These are phyloP conservation scores for Colletotrichum sp. DNA, from an alignment of 2,329 filamentous ascomycete genomes.

Conservation along the genomic window DNA sequence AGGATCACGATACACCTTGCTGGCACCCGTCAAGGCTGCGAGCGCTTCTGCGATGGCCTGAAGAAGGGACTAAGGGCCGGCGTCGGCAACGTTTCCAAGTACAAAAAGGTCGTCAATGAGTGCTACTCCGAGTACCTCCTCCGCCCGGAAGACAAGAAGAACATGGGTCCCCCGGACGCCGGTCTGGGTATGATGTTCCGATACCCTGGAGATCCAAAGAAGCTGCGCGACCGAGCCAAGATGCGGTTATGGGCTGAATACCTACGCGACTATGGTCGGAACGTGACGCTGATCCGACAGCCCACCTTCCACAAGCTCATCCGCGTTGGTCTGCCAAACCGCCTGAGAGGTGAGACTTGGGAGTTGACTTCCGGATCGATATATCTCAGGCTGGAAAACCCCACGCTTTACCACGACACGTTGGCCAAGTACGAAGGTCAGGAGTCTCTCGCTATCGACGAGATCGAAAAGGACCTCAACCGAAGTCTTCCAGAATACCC, in stretches of 20 bases:
- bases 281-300: slow-evolving; percentile 89
- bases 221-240: slow-evolving; percentile 92
- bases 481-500: slow-evolving; percentile 96
- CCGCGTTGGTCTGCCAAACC: slow-evolving; percentile 91
- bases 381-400: slow-evolving; percentile 85
- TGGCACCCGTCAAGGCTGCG: slow-evolving; percentile 86
- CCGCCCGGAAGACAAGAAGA: slow-evolving; percentile 67
- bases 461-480: slow-evolving; percentile 98
- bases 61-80: slow-evolving; percentile 88
- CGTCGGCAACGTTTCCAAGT: slow-evolving; percentile 85
- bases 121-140: slow-evolving; percentile 92
- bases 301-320: slow-evolving; percentile 98
- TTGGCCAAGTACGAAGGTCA: slow-evolving; percentile 82
- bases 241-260: slow-evolving; percentile 99
- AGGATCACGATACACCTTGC: slow-evolving; percentile 91
- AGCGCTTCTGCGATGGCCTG: slow-evolving; percentile 93
- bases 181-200: slow-evolving; percentile 91
- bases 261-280: slow-evolving; percentile 91
- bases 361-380: slow-evolving; percentile 92
- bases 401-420: slow-evolving; percentile 83
- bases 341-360: slow-evolving; percentile 93
- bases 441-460: slow-evolving; percentile 94
- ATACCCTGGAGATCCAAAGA: slow-evolving; percentile 94
- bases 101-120: slow-evolving; percentile 79
- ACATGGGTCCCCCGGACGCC: slow-evolving; percentile 79